Conservation (phyloP, 176 grass and related monocot species). For the Triticum dicoccoides region DNA sequence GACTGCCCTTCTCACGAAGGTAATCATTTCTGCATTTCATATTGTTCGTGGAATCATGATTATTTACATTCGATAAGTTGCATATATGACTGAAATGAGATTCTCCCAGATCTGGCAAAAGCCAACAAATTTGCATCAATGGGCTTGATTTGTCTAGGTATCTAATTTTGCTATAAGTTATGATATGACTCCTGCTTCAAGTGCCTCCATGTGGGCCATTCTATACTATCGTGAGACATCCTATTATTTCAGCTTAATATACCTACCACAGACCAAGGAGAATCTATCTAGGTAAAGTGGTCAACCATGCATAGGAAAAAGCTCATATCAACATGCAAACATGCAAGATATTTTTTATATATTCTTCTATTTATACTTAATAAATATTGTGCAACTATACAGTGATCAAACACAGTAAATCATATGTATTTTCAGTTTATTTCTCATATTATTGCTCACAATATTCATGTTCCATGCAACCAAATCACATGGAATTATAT, state of each 20-base stretch:
- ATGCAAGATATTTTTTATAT: too few relatives aligned
- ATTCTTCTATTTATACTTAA: too few relatives aligned
- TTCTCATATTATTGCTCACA: too few relatives aligned
- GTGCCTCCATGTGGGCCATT: neutral
- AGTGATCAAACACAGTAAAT: too few relatives aligned
- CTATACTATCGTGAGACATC: neutral
- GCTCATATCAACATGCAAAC: too few relatives aligned
- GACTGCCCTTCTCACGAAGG: conserved; percentile 87
- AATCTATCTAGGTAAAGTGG: conserved; percentile 6
- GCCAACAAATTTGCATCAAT: neutral
- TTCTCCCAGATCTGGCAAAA: neutral
- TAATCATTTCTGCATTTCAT: conserved; percentile 29
- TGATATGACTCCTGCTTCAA: neutral
- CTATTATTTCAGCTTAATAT: neutral
- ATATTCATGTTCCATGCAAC: too few relatives aligned
- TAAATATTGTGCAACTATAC: too few relatives aligned
- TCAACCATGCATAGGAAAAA: neutral
- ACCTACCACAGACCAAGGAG: neutral
- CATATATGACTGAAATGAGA: conserved; percentile 9
- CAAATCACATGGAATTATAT: too few relatives aligned
- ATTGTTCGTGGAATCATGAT: neutral
- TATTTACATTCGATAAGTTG: neutral
- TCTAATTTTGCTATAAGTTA: neutral
- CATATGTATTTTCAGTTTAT: too few relatives aligned
- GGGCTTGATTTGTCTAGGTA: conserved; percentile 18